A percentile compares a stretch with the other conserved stretches of the same genome.
These are phyloP conservation scores for Mycogone perniciosa DNA, from an alignment of 2,329 filamentous ascomycete species.

Conservation along the genomic window DNA sequence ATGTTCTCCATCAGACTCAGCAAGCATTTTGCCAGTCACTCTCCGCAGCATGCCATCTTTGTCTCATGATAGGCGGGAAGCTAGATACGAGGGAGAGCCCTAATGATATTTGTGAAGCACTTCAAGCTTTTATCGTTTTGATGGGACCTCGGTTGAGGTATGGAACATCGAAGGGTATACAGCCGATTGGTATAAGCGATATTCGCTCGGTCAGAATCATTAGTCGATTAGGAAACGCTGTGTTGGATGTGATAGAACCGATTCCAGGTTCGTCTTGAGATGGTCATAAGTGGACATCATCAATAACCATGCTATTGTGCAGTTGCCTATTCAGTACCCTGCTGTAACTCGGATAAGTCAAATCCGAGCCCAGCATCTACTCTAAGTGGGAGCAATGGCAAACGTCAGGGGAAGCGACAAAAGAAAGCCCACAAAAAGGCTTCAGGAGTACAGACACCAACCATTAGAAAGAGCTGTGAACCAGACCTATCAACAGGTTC, in stretches of 20 bases:
- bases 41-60: background rate
- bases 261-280: background rate
- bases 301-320: background rate
- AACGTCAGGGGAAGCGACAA: background rate
- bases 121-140: background rate
- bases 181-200: background rate
- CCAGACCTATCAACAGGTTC: background rate
- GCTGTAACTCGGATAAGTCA: background rate
- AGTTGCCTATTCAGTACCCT: background rate
- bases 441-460: background rate
- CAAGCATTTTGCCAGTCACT: background rate
- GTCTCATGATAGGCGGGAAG: conserved; percentile 1
- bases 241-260: background rate
- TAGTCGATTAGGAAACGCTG: background rate
- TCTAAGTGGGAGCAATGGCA: background rate
- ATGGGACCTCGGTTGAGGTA: background rate
- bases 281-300: background rate
- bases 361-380: background rate
- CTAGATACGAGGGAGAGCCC: background rate
- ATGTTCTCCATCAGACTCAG: background rate
- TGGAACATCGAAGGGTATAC: background rate
- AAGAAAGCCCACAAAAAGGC: background rate
- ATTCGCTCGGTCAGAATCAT: background rate
- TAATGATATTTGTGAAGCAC: background rate
- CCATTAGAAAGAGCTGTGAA: background rate